Evolutionary conservation across 1,284 basidiomycete genomes (phyloP), one percentile per base, ranked within the genome.

Genomic region (Agroathelia rolfsii): DNA sequence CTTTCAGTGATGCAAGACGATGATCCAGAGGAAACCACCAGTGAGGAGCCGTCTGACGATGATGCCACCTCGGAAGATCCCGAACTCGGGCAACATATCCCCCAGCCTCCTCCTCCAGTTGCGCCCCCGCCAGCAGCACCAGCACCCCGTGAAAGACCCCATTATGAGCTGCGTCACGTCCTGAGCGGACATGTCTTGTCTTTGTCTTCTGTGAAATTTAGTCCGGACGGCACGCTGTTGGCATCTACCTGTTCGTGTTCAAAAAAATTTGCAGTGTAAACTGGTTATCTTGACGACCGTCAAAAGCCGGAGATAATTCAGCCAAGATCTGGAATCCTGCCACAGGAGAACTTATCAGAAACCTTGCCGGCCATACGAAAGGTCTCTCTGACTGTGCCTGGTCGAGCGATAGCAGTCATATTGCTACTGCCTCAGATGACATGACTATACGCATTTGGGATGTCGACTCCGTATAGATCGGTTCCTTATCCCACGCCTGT

Each of bases 351-450:
- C 66, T 85, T 30, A 65, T 89, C 36, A 66, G 79, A 26, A 79
- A 82, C 42, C 57, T 88, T 13, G 67, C 61, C 27, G 78, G 77
- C 1, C 83, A 87, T 46, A 75, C 75, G 2, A 75, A 80, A 56
- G 92, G 92, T 0, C 69, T 94, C 19, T 92, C 88, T 28, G 88
- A 94, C 53, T 66, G 95, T 32, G 65, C 85, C 1, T 90, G 90
- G 78, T 88, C 88, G 4, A 66, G 77, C 5, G 84, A 94, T 52
- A 82, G 81, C 39, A 61, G 70, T 12, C 79, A 79, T 55, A 63
- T 95, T 12, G 87, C 89, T 0, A 88, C 86, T 25, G 90, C 86
- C 1, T 90, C 87, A 2, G 92, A 96, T 55, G 92, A 95, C 53
- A 76, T 72, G 6, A 85, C 79, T 0, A 70, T 92, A 44, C 71